Percentiles rank a stretch among this genome's conserved stretches.
Conservation (phyloP, 768 basidiomycete species). For the Tubosaeta brunneosetosa region DNA sequence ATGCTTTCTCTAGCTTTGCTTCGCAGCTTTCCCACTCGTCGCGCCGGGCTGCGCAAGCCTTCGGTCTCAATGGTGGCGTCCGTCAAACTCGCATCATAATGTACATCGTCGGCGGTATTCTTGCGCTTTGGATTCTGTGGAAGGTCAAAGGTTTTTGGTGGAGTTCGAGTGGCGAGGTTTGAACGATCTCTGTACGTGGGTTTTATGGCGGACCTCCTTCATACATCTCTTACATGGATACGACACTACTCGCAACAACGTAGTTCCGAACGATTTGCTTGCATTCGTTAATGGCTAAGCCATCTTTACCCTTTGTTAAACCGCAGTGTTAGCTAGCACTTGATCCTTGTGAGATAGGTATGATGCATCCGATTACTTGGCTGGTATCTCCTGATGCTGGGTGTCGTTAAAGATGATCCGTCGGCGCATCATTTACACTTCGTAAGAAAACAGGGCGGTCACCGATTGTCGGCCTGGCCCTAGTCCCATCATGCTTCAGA, state of each 20-base stretch:
- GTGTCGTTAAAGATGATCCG: no score
- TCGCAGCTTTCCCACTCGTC: constrained; percentile 61
- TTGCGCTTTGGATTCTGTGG: constrained; percentile 53
- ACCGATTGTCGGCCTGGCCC: no score
- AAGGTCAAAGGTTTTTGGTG: constrained; percentile 51
- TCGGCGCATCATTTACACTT: no score
- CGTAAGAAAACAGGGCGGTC: no score
- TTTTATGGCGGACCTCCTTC: no score
- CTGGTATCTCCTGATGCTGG: neutral
- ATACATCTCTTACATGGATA: no score
- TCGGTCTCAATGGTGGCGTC: constrained; percentile 58
- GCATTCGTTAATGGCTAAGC: no score
- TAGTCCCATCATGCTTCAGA: no score
- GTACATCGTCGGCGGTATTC: constrained; percentile 50
- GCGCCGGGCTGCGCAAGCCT: constrained; percentile 65
- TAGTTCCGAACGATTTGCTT: no score
- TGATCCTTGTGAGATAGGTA: neutral
- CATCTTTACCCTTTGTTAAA: neutral
- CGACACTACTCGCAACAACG: no score
- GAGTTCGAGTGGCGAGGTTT: constrained; percentile 17
- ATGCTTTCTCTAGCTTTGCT: constrained; percentile 65
- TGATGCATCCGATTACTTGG: neutral
- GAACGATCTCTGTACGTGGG: constrained; percentile 13
- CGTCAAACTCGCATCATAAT: constrained; percentile 67
- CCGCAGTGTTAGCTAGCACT: neutral